Conservation (phyloP, 257 asterid species). For the Gentiana macrophylla region DNA sequence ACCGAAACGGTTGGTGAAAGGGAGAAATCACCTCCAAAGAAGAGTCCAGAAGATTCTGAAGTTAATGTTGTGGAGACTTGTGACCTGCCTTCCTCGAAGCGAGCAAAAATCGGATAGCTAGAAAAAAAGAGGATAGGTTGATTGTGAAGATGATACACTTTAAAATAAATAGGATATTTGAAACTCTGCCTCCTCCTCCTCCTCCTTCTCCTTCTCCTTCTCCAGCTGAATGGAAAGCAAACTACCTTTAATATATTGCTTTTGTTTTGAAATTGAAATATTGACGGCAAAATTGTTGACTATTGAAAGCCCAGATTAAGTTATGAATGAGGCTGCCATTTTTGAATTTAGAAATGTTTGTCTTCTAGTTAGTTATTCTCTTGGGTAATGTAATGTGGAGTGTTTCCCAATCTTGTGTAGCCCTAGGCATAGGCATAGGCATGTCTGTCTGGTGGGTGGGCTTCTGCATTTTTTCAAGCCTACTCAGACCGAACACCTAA, state of each 20-base stretch:
- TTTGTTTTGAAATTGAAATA: no score
- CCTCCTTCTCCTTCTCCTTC: no score
- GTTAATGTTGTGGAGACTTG: slow-evolving; percentile 16
- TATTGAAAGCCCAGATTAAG: neutral
- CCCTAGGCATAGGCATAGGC: no score
- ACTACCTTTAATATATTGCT: no score
- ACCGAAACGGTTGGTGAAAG: slow-evolving; percentile 25
- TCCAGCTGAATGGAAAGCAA: no score
- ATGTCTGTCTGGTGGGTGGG: no score
- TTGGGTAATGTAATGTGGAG: no score
- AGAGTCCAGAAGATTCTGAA: slow-evolving; percentile 19
- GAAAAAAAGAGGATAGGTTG: no score
- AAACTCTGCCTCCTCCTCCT: slow-evolving; percentile 1
- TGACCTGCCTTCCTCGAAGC: slow-evolving; percentile 48
- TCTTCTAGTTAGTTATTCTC: no score
- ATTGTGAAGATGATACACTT: neutral
- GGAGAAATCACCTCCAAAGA: slow-evolving; percentile 23
- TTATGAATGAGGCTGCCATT: slow-evolving; percentile 1
- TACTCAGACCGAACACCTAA: no score
- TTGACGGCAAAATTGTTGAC: neutral
- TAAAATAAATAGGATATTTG: neutral
- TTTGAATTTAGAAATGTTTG: neutral
- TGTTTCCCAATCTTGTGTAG: no score
- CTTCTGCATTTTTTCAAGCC: no score
- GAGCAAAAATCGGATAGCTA: slow-evolving; percentile 33